phyloP scores from a whole-genome alignment of 1,139 yeast genomes.

The Saccharomycopsis crataegensis region DNA sequence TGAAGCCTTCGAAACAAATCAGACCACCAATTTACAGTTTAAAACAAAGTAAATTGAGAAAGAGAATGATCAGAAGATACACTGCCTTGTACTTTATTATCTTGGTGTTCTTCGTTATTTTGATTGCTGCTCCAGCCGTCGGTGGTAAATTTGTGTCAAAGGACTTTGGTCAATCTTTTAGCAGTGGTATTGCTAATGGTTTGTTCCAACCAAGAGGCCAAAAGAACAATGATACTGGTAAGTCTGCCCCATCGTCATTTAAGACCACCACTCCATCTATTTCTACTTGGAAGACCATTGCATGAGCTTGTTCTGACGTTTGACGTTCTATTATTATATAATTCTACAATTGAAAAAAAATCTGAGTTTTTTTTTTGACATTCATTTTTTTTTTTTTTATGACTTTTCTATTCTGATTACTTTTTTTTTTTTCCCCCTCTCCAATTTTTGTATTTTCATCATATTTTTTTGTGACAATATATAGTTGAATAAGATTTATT shows the following conservation, averaged over 20 bases:
- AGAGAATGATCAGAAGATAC: constrained; percentile 97
- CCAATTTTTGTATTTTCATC: background rate
- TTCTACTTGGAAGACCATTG: constrained; percentile 20
- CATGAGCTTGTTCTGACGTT: constrained; percentile 3
- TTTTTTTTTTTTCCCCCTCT: background rate
- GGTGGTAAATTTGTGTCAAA: constrained; percentile 42
- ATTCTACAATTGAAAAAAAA: background rate
- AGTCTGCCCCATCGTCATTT: constrained; percentile 20
- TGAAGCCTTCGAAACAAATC: constrained; percentile 94
- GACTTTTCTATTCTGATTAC: background rate
- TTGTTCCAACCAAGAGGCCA: constrained; percentile 84
- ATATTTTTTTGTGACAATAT: background rate
- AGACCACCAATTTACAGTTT: constrained; percentile 98
- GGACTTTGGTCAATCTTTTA: constrained; percentile 30
- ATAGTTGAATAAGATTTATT: too few relatives aligned
- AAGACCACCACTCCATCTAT: constrained; percentile 17
- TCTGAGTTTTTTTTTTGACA: background rate
- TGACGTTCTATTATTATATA: background rate
- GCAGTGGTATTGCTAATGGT: constrained; percentile 48
- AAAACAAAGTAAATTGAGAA: constrained; percentile 95
- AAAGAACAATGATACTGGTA: constrained; percentile 78
- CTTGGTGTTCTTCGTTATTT: constrained; percentile 59
- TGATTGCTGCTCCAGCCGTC: constrained; percentile 90
- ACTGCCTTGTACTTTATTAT: constrained; percentile 72
- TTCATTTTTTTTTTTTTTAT: background rate